Base-by-base conservation (phyloP, 305 asterid species). In the Fraxinus dipetala region DNA sequence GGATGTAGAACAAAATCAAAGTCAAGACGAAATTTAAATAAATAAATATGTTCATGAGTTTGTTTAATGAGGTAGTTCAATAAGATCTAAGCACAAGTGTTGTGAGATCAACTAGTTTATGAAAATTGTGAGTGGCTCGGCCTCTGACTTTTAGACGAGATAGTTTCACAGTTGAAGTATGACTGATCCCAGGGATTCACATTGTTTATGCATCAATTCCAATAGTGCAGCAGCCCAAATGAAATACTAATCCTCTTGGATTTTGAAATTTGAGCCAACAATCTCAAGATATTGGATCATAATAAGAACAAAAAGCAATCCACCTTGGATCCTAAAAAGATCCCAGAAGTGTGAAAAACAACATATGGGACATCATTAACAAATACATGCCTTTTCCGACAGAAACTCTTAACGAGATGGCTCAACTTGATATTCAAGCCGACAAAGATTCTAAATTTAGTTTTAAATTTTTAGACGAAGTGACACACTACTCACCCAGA, bases 401-500 rank as follows among this genome's bases (percentile, higher is more conserved):
- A 13, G 20, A 48, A 48, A 48, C 14, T 40, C 48, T 9, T 40
- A 40, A 40, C 16, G 48, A 40, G 48, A 40, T 14, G 22, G 6
- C 22, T 51, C 22, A 51, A 51, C 70, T 22, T 56, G 67, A 56
- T n/a, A 61, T 61, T 24, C 26, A 2, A 61, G 72, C 30, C 72
- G 5, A 3, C 22, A 5, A 54, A 54, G 2, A n/a, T 16, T 54
- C 63, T 5, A 54, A 59, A 9, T 59, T 59, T 59, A 18, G 26
- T 18, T 14, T 69, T 69, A 30, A 69, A 30, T n/a, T 69, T 69
- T 30, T 30, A 69, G 75, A 69, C 9, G 75, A 30, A 1, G 18
- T 3, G n/a, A 10, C 20, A 13, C 16, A 4, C n/a, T 26, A 26
- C 84, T 84, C 72, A 92, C 98, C 98, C 30, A 94, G 90, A 84